Base-by-base conservation (phyloP, 495 filamentous ascomycete genomes). In the Lindgomyces ingoldianus region DNA sequence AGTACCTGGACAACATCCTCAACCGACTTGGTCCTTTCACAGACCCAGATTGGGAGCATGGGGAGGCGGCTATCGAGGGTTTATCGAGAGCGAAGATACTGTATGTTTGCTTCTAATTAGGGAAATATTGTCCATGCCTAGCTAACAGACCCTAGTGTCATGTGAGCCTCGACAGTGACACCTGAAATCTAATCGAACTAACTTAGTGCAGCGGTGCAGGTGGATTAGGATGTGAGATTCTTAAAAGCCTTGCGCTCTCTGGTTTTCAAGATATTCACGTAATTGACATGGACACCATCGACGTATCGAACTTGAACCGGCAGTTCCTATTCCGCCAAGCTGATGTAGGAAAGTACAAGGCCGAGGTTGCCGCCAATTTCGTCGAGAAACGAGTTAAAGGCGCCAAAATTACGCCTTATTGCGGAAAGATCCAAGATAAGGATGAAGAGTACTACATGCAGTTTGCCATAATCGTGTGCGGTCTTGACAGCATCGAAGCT, bases 271-370 rank as follows among this genome's bases (percentile, higher is more conserved):
- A 97, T 73, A 96, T 99, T 62, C 91, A 98, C 79, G 93, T 99
- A 41, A 98, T 99, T 69, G 95, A 99, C 79, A 99, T 99, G 95
- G 93, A 95, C 72, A 98, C 93, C 4, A 99, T 99, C 74, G 95
- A 99, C 72, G 91, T 99, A 57, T 96, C 91, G 24, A 99, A 99
- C 76, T 83, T 99, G 47, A 99, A 99, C 74, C 87, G 95, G 22
- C 95, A 99, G 73, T 99, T 99, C 73, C 84, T 99, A 49, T 99
- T 99, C 75, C 91, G 95, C 18, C 81, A 93, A 68, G 79, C 85
- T 48, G 95, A 99, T 73, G 93, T 99, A 24, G 94, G 95, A 33
- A 93, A 90, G 67, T 89, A 86, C 58, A 99, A 99, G 78, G 95
- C 95, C 62, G 90, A 92, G 67, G 88, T 96, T 51, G 95, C 95